Percentiles rank a stretch among this genome's conserved stretches.
Conservation (phyloP, 768 basidiomycete genomes). For the Boletus reticuloceps region DNA sequence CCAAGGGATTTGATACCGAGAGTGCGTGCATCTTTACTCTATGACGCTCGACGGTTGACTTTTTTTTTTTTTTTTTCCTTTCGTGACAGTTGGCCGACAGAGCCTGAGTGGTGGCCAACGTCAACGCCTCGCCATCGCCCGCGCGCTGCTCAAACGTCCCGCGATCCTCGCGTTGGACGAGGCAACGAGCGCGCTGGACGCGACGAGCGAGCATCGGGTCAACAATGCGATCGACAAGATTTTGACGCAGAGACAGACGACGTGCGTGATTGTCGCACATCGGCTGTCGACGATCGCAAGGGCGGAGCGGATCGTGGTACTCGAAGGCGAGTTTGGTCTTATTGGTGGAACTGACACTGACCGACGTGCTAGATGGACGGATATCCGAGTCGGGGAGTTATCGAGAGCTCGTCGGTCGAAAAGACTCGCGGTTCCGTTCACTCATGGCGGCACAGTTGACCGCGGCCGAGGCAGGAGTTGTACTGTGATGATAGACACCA, state of each 20-base stretch:
- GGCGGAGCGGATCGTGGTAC: constrained; percentile 85
- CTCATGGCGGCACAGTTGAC: constrained; percentile 89
- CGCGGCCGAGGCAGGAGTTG: constrained; percentile 35
- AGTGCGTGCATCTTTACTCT: constrained; percentile 35
- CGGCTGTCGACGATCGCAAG: constrained; percentile 86
- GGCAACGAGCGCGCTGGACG: constrained; percentile 86
- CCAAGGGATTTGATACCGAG: constrained; percentile 89
- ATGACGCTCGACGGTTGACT: not conserved
- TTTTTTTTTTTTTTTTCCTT: too few relatives aligned
- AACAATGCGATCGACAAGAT: constrained; percentile 90
- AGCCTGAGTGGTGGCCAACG: constrained; percentile 65
- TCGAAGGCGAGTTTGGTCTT: constrained; percentile 58
- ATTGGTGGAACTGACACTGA: not conserved
- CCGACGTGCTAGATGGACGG: constrained; percentile 50
- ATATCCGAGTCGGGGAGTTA: constrained; percentile 85
- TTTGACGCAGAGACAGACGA: constrained; percentile 72
- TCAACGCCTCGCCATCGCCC: constrained; percentile 78
- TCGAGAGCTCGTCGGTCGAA: constrained; percentile 65
- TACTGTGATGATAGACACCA: constrained; percentile 4
- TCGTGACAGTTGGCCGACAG: constrained; percentile 22
- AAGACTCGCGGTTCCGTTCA: constrained; percentile 75
- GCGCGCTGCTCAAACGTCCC: constrained; percentile 87
- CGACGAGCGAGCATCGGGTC: constrained; percentile 81
- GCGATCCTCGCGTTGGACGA: constrained; percentile 87
- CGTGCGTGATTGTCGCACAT: constrained; percentile 88